phyloP scores from a whole-genome alignment of 352 stramenopile species.

The Pilasporangium apinafurcum region DNA sequence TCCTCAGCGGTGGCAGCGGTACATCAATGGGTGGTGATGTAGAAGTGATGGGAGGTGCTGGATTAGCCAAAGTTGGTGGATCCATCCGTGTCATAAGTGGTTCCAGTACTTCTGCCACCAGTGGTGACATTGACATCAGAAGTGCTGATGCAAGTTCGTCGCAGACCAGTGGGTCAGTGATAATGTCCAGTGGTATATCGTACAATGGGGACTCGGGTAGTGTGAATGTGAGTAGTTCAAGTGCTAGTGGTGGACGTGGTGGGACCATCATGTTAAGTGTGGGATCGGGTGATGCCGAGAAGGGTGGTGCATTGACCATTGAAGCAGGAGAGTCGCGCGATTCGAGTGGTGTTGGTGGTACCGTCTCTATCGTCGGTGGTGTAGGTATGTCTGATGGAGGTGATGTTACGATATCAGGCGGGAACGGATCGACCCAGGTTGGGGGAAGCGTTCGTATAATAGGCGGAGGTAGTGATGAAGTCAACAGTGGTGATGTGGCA shows the following conservation, averaged over 20 bases:
- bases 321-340: neutral
- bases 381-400: neutral
- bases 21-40: slow-evolving; percentile 4
- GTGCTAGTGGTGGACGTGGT: neutral
- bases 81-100: neutral
- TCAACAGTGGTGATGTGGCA: slow-evolving; percentile 3
- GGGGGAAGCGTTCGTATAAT: too few relatives aligned
- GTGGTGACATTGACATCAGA: neutral
- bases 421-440: too few relatives aligned
- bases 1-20: slow-evolving; percentile 4
- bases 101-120: neutral
- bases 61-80: neutral
- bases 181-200: slow-evolving; percentile 1
- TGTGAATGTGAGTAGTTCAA: slow-evolving; percentile 1
- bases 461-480: neutral
- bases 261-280: slow-evolving; percentile 2
- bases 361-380: slow-evolving; percentile 3
- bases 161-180: slow-evolving; percentile 5
- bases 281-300: neutral
- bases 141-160: too few relatives aligned
- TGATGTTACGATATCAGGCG: neutral
- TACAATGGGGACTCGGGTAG: slow-evolving; percentile 1
- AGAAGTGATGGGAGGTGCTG: slow-evolving; percentile 6
- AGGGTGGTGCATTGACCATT: neutral
- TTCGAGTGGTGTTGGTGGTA: slow-evolving; percentile 2